phyloP scores from a whole-genome alignment of 2,329 filamentous ascomycete genomes.

The Stemphylium lycopersici region DNA sequence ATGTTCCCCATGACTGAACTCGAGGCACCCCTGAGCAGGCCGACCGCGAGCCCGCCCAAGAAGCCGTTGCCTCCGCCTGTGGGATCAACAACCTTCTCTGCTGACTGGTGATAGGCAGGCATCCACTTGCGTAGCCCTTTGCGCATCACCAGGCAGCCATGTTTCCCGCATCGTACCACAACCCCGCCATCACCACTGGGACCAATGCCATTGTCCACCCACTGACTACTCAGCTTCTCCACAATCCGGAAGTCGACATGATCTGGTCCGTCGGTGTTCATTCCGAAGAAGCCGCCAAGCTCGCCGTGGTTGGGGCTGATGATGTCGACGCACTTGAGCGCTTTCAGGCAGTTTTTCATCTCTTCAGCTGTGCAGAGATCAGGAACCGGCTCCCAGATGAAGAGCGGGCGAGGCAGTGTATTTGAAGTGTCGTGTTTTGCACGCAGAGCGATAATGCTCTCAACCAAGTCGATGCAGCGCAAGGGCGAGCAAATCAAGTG shows the following conservation, averaged over 20 bases:
- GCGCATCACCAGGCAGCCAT: slow-evolving; percentile 66
- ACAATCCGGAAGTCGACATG: slow-evolving; percentile 48
- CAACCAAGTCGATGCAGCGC: slow-evolving; percentile 77
- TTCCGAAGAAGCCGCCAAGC: slow-evolving; percentile 82
- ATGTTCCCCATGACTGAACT: slow-evolving; percentile 50
- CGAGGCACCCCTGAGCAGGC: slow-evolving; percentile 61
- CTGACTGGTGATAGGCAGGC: slow-evolving; percentile 71
- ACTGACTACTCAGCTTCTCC: slow-evolving; percentile 49
- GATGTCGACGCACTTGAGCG: slow-evolving; percentile 62
- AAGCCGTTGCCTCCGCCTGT: slow-evolving; percentile 96
- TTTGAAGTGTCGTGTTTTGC: slow-evolving; percentile 34
- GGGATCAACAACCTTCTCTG: slow-evolving; percentile 76
- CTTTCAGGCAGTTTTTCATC: slow-evolving; percentile 59
- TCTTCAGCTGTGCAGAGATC: slow-evolving; percentile 79
- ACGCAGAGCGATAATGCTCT: slow-evolving; percentile 67
- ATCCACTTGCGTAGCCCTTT: slow-evolving; percentile 65
- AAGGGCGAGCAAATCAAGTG: slow-evolving; percentile 84
- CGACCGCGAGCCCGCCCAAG: slow-evolving; percentile 67
- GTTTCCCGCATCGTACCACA: slow-evolving; percentile 73
- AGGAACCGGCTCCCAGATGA: slow-evolving; percentile 96
- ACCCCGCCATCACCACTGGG: slow-evolving; percentile 58
- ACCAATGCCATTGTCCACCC: slow-evolving; percentile 47
- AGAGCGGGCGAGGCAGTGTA: slow-evolving; percentile 61
- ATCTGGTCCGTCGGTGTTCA: slow-evolving; percentile 38
- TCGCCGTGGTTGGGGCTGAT: slow-evolving; percentile 86